phyloP scores from a whole-genome alignment of 148 eudicot species.

The Rhododendron ovatum region DNA sequence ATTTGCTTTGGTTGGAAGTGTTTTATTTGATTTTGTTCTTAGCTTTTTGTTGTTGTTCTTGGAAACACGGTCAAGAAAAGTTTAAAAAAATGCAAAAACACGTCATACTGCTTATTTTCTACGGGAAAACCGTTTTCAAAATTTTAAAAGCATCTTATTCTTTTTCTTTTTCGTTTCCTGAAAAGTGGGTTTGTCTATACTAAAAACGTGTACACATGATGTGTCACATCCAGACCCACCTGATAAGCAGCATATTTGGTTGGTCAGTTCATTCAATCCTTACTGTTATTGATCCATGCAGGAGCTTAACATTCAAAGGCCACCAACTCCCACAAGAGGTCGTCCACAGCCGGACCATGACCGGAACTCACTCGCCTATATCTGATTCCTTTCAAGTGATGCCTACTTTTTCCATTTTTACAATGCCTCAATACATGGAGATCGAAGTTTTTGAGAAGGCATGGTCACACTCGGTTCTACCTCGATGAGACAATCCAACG shows the following conservation, averaged over 20 bases:
- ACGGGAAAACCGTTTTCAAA: not conserved
- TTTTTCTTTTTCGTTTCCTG: not conserved
- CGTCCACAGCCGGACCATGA: conserved; percentile 83
- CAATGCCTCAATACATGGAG: not conserved
- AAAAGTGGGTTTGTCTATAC: not conserved
- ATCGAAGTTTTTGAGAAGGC: not conserved
- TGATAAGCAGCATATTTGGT: not conserved
- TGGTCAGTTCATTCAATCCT: not conserved
- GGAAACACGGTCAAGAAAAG: not conserved
- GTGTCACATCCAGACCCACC: not conserved
- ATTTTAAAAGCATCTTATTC: not conserved
- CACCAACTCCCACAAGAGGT: conserved; percentile 91
- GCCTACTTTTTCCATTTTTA: not conserved
- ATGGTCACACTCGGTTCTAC: not conserved
- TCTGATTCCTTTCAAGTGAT: conserved; percentile 25
- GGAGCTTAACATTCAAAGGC: conserved; percentile 66
- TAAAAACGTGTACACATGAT: not conserved
- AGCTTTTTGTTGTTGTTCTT: not conserved
- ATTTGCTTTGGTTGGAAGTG: not conserved
- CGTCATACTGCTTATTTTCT: not conserved
- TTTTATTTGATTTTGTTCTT: not conserved
- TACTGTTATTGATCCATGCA: conserved; percentile 16
- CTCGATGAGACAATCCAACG: not conserved
- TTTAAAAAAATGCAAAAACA: not conserved
- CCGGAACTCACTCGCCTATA: conserved; percentile 79